Conservation (phyloP, 2,329 filamentous ascomycete genomes). For the Pyricularia sp. region DNA sequence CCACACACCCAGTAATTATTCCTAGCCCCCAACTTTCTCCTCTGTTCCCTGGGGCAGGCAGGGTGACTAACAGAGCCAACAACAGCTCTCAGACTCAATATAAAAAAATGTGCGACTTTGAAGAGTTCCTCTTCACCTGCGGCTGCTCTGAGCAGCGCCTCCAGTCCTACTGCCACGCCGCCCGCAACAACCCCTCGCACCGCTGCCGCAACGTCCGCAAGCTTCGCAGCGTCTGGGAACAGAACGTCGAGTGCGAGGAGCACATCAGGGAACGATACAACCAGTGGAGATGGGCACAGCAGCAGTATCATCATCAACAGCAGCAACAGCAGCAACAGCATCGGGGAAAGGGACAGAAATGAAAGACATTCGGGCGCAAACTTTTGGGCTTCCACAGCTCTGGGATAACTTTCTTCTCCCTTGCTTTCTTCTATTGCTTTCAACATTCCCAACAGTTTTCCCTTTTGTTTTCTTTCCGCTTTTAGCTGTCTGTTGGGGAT, state of each 20-base stretch:
- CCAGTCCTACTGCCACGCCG: slow-evolving; percentile 64
- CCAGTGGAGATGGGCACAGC: slow-evolving; percentile 2
- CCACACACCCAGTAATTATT: neutral
- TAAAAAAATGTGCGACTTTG: slow-evolving; percentile 57
- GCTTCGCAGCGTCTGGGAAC: slow-evolving; percentile 50
- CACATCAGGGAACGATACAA: slow-evolving; percentile 23
- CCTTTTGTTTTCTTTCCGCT: too few relatives aligned
- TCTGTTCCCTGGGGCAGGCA: too few relatives aligned
- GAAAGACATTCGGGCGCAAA: neutral
- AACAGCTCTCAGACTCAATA: neutral
- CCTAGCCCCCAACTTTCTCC: neutral
- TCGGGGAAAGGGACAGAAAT: slow-evolving; percentile 4
- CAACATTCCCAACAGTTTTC: neutral
- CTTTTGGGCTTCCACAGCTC: neutral
- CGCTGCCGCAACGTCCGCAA: slow-evolving; percentile 60
- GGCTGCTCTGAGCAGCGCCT: slow-evolving; percentile 49
- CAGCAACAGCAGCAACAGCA: neutral
- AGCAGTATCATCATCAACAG: neutral
- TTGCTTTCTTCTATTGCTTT: neutral
- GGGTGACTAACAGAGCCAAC: neutral
- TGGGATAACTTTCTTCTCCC: too few relatives aligned
- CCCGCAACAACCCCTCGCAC: slow-evolving; percentile 62
- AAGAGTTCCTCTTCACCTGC: slow-evolving; percentile 60
- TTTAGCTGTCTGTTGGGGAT: neutral
- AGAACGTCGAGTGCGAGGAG: slow-evolving; percentile 40